Percentiles rank a stretch among this genome's conserved stretches.
phyloP scores from a whole-genome alignment of 306 rosid genomes.

The Echinosophora koreensis region DNA sequence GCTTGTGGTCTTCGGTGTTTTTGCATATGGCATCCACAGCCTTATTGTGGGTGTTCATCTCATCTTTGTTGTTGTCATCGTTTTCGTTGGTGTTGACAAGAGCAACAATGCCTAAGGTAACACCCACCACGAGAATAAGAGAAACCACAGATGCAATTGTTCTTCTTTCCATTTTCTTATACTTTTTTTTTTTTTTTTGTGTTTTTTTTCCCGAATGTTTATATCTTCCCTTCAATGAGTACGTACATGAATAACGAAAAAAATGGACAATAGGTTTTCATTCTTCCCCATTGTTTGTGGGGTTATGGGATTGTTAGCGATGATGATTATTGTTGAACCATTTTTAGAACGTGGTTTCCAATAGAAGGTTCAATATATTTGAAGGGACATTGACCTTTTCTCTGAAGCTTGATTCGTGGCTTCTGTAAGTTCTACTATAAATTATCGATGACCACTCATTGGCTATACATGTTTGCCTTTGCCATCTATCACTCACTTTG shows the following conservation, averaged over 20 bases:
- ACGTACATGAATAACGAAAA: background rate
- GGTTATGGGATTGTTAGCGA: constrained; percentile 25
- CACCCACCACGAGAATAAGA: constrained; percentile 68
- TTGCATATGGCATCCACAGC: constrained; percentile 54
- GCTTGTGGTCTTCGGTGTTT: constrained; percentile 42
- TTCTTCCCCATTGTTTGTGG: constrained; percentile 29
- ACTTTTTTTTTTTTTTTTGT: background rate
- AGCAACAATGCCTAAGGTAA: constrained; percentile 62
- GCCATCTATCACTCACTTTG: constrained; percentile 15
- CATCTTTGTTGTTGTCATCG: background rate
- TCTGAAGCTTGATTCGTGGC: constrained; percentile 7
- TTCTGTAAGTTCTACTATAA: constrained; percentile 12
- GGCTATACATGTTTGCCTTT: background rate
- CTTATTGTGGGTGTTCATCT: constrained; percentile 42
- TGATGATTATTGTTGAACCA: constrained; percentile 1
- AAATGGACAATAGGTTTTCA: background rate
- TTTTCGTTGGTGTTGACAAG: constrained; percentile 17
- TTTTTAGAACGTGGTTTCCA: constrained; percentile 12
- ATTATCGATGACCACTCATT: background rate
- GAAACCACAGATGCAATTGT: constrained; percentile 54
- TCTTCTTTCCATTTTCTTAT: constrained; percentile 52
- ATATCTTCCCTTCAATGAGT: background rate
- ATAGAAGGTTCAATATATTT: constrained; percentile 31
- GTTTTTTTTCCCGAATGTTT: background rate
- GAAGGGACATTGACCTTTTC: constrained; percentile 42